Conservation (phyloP, 495 filamentous ascomycete species). For the Tetracladium marchalianum region DNA sequence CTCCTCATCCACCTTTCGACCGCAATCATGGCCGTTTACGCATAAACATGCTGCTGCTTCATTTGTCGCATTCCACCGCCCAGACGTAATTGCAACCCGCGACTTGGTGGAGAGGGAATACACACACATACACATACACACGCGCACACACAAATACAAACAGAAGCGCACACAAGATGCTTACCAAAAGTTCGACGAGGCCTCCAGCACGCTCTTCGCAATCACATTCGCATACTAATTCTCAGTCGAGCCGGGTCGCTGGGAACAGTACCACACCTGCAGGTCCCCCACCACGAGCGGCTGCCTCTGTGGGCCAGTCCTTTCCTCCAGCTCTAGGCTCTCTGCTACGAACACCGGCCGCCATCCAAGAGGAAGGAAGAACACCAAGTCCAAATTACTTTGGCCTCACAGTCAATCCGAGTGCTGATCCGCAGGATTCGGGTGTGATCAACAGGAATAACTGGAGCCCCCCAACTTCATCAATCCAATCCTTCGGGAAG, state of each 20-base stretch:
- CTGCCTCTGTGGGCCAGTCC: slow-evolving; percentile 17
- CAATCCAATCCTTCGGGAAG: slow-evolving; percentile 55
- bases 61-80: too few species aligned
- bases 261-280: slow-evolving; percentile 32
- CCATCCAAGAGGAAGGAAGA: slow-evolving; percentile 26
- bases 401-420: slow-evolving; percentile 54
- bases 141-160: too few species aligned
- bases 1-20: too few species aligned
- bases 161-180: too few species aligned
- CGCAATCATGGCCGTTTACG: too few species aligned
- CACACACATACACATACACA: too few species aligned
- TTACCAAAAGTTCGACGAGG: slow-evolving; percentile 27
- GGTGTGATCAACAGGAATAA: slow-evolving; percentile 50
- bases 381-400: slow-evolving; percentile 75
- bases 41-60: too few species aligned
- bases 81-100: too few species aligned
- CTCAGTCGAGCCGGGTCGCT: slow-evolving; percentile 27
- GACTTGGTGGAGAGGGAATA: too few species aligned
- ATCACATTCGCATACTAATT: slow-evolving; percentile 26
- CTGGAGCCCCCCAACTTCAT: slow-evolving; percentile 62
- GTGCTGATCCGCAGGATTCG: slow-evolving; percentile 49
- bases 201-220: slow-evolving; percentile 21
- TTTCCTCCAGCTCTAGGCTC: slow-evolving; percentile 15
- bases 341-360: slow-evolving; percentile 35
- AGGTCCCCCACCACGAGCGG: slow-evolving; percentile 25